Evolutionary conservation across 805 yeast genomes (phyloP), one percentile per base, ranked within the genome.

Genomic region (Ogataea trehalophila): DNA sequence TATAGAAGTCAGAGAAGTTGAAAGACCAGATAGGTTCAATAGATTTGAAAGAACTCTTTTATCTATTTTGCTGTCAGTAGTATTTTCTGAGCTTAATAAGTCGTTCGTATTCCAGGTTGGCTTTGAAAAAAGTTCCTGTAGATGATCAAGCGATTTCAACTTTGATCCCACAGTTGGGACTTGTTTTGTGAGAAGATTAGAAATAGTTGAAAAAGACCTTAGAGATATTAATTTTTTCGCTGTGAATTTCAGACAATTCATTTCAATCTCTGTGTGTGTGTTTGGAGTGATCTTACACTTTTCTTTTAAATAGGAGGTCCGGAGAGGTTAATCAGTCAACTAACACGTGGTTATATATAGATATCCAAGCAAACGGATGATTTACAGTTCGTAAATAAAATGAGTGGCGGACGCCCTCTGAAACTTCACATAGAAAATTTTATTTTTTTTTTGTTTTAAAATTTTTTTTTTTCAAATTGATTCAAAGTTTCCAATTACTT

Each of bases 1-100:
- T 3, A 56, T 58, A 0, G 45, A 44, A 4, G 63, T 26, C 11
- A 68, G 46, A 6, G 55, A 49, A 9, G 64, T 54, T 3, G 74
- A 69, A 5, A 81, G 53, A 0, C 86, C 85, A 0, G 85, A 74
- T 18, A 80, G 58, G 37, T 68, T 67, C 33, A 77, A 55, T 41
- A 80, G 56, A 38, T 68, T 75, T 23, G 47, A 39, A 5, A 67
- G 37, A 31, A 59, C 38, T 7, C 44, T 42, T 6, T 44, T 36
- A 20, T 57, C 56, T 14, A 39, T 39, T 1, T 42, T 44, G 4
- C 33, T 15, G 13, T 31, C 44, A 4, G 45, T 31, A 7, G 51
- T 46, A 1, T 47, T 45, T 5, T 52, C 35, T 2, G 54, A 47
- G 31, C 55, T 37, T 17, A 64, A 23, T 31, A 55, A 42, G 42